These are phyloP conservation scores for Hyphopichia burtonii DNA, from an alignment of 1,139 yeast species.

Conservation along the genomic window DNA sequence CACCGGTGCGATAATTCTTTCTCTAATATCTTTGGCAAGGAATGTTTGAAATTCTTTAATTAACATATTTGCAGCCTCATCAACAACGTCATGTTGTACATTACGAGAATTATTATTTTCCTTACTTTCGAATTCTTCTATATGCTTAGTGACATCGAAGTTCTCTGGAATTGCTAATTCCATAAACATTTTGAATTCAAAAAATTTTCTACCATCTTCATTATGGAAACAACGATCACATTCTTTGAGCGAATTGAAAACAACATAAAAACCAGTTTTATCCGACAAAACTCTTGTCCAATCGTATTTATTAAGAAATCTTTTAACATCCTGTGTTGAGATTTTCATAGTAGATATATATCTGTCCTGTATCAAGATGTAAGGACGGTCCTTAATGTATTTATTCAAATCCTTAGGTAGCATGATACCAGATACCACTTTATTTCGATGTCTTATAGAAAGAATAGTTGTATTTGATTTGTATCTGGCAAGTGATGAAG, in stretches of 20 bases:
- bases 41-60: slow-evolving; percentile 64
- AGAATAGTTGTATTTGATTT: slow-evolving; percentile 36
- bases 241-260: slow-evolving; percentile 62
- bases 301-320: slow-evolving; percentile 51
- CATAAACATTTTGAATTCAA: slow-evolving; percentile 54
- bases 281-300: slow-evolving; percentile 69
- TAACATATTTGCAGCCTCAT: slow-evolving; percentile 60
- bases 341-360: slow-evolving; percentile 52
- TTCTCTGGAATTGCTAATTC: slow-evolving; percentile 49
- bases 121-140: slow-evolving; percentile 11
- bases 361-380: slow-evolving; percentile 52
- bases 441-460: slow-evolving; percentile 31
- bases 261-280: slow-evolving; percentile 64
- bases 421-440: slow-evolving; percentile 31
- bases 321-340: slow-evolving; percentile 54
- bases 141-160: slow-evolving; percentile 8
- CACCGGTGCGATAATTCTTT: slow-evolving; percentile 70
- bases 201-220: slow-evolving; percentile 62
- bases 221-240: slow-evolving; percentile 65
- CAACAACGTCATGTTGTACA: slow-evolving; percentile 31
- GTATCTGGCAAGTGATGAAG: slow-evolving; percentile 7
- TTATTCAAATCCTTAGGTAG: slow-evolving; percentile 47
- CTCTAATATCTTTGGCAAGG: slow-evolving; percentile 70
- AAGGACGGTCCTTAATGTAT: slow-evolving; percentile 55
- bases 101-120: slow-evolving; percentile 4